phyloP scores from a whole-genome alignment of 306 rosid genomes.

The Cucumis melo region DNA sequence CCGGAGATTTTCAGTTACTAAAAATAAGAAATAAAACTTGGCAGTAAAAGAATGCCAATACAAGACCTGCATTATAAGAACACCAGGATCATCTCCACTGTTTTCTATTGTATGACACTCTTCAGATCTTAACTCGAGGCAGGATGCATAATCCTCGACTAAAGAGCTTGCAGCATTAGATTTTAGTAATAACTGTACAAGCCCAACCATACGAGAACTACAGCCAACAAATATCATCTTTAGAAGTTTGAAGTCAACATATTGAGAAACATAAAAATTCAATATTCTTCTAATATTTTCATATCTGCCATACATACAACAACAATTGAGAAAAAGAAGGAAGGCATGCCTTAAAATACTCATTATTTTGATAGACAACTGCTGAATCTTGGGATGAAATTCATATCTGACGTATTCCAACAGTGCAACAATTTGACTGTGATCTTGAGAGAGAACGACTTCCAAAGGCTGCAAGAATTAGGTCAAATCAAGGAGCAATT shows the following conservation, averaged over 20 bases:
- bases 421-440: constrained; percentile 70
- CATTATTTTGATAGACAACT: constrained; percentile 85
- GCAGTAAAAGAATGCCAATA: neutral
- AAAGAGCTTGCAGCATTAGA: constrained; percentile 62
- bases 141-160: constrained; percentile 96
- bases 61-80: constrained; percentile 86
- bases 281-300: neutral
- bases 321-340: constrained; percentile 11
- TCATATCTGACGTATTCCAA: constrained; percentile 97
- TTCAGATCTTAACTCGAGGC: constrained; percentile 81
- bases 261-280: neutral
- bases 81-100: constrained; percentile 71
- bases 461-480: constrained; percentile 75
- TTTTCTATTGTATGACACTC: constrained; percentile 57
- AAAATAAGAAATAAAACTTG: neutral
- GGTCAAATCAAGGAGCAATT: constrained; percentile 2
- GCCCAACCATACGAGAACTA: constrained; percentile 97
- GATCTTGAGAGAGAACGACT: constrained; percentile 89
- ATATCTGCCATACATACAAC: neutral
- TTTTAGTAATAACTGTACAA: constrained; percentile 69
- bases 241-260: neutral
- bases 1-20: neutral
- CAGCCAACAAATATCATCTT: constrained; percentile 4
- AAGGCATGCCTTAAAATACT: constrained; percentile 64
- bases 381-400: constrained; percentile 75